A percentile compares a stretch with the other conserved stretches of the same genome.
These are phyloP conservation scores for Fusarium neocosmosporiellum DNA, from an alignment of 2,329 filamentous ascomycete genomes.

Conservation along the genomic window DNA sequence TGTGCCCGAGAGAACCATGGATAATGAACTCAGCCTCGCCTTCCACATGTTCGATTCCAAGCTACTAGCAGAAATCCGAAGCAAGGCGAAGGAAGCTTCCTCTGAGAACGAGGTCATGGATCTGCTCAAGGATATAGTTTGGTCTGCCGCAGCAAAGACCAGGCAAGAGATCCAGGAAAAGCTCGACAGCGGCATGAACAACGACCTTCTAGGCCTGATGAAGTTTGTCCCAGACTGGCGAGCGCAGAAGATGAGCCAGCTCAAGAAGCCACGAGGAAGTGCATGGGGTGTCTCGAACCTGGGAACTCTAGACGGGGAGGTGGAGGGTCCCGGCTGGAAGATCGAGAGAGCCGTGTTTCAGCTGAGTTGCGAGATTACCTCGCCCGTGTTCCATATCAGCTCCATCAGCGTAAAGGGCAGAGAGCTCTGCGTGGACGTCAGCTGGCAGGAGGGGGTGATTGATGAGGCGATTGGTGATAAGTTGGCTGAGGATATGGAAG, in stretches of 20 bases:
- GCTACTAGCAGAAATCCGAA: slow-evolving; percentile 29
- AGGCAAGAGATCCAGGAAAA: slow-evolving; percentile 29
- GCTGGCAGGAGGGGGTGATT: slow-evolving; percentile 39
- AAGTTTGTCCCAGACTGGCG: slow-evolving; percentile 42
- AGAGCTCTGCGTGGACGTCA: slow-evolving; percentile 39
- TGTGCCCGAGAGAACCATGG: slow-evolving; percentile 30
- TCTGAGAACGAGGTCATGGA: slow-evolving; percentile 21
- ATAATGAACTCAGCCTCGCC: slow-evolving; percentile 32
- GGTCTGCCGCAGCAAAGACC: slow-evolving; percentile 19
- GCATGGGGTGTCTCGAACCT: slow-evolving; percentile 44
- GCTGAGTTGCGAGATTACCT: slow-evolving; percentile 35
- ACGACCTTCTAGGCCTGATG: slow-evolving; percentile 41
- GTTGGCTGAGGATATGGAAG: slow-evolving; percentile 34
- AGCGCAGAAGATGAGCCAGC: slow-evolving; percentile 18
- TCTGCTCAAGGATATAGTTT: slow-evolving; percentile 28
- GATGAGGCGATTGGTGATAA: slow-evolving; percentile 30
- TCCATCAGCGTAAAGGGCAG: slow-evolving; percentile 36
- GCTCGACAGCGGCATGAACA: slow-evolving; percentile 30
- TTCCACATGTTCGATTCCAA: slow-evolving; percentile 17
- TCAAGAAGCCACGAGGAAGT: slow-evolving; percentile 37
- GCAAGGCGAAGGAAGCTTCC: slow-evolving; percentile 14
- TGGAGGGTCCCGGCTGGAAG: slow-evolving; percentile 27
- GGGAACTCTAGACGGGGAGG: slow-evolving; percentile 39
- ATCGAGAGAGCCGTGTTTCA: slow-evolving; percentile 37
- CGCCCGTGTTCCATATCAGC: slow-evolving; percentile 37